Conservation (phyloP, 371 early-diverging fungal genomes). For the Syncephalastrum racemosum region DNA sequence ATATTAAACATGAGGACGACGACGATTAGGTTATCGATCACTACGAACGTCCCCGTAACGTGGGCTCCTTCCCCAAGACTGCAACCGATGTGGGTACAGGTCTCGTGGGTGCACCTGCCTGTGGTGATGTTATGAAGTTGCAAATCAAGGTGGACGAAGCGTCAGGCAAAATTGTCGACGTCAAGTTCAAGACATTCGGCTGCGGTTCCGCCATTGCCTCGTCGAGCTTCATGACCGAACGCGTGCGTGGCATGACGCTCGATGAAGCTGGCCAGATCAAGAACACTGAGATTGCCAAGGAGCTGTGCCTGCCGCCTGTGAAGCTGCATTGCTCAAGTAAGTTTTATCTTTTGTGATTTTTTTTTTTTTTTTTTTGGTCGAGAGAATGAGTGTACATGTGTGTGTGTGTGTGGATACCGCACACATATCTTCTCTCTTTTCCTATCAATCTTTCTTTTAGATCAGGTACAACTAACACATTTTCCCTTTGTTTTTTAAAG, state of each 20-base stretch:
- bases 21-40: slow-evolving; percentile 81
- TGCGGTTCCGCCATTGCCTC: slow-evolving; percentile 99
- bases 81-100: slow-evolving; percentile 95
- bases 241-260: slow-evolving; percentile 91
- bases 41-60: slow-evolving; percentile 94
- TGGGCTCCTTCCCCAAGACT: slow-evolving; percentile 89
- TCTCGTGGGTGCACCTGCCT: slow-evolving; percentile 99
- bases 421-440: no score
- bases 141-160: slow-evolving; percentile 95
- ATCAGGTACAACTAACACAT: background rate
- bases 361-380: background rate
- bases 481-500: slow-evolving; percentile 29
- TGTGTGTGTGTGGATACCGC: slow-evolving; percentile 1
- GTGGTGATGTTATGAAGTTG: slow-evolving; percentile 99
- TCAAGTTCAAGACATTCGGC: slow-evolving; percentile 99
- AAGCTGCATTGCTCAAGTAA: slow-evolving; percentile 74
- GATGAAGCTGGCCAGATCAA: slow-evolving; percentile 90
- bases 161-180: slow-evolving; percentile 90
- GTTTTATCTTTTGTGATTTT: background rate
- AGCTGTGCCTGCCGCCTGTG: slow-evolving; percentile 96
- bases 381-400: background rate
- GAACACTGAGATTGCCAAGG: slow-evolving; percentile 97
- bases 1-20: background rate
- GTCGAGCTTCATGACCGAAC: slow-evolving; percentile 91
- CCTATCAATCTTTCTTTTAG: background rate